Percentiles rank a stretch among this genome's conserved stretches.
Evolutionary conservation across 2,329 filamentous ascomycete genomes (phyloP).

Genomic region (Chaetomiaceae sp.): DNA sequence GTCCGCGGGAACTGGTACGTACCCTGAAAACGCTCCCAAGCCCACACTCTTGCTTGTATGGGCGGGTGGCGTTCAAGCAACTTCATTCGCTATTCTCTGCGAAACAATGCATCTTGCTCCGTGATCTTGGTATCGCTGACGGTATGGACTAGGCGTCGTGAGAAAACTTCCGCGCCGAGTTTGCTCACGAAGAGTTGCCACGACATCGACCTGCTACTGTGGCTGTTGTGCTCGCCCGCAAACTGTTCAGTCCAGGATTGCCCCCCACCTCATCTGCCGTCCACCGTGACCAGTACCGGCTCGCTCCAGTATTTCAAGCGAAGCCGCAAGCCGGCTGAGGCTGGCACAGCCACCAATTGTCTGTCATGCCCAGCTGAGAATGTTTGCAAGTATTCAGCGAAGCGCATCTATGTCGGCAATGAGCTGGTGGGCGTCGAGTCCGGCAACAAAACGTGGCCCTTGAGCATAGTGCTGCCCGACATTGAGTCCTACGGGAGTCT

Average conservation of each 20-base stretch:
- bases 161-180: slow-evolving; percentile 70
- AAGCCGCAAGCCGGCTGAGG: slow-evolving; percentile 68
- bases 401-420: slow-evolving; percentile 72
- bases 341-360: slow-evolving; percentile 80
- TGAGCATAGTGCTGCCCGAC: slow-evolving; percentile 85
- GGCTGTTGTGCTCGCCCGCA: slow-evolving; percentile 76
- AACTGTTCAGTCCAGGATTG: slow-evolving; percentile 38
- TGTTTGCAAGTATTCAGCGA: slow-evolving; percentile 79
- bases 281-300: slow-evolving; percentile 70
- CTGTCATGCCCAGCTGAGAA: slow-evolving; percentile 70
- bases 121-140: background rate
- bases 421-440: slow-evolving; percentile 56
- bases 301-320: slow-evolving; percentile 73
- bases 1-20: slow-evolving; percentile 77
- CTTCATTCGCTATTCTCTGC: no score
- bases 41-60: background rate
- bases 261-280: slow-evolving; percentile 63
- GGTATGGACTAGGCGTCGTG: slow-evolving; percentile 55
- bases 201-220: slow-evolving; percentile 88
- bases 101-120: background rate
- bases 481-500: slow-evolving; percentile 67
- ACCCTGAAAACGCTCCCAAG: background rate
- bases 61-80: no score
- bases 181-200: slow-evolving; percentile 94
- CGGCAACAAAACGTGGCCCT: slow-evolving; percentile 72